Base-by-base conservation (phyloP, 495 filamentous ascomycete species). In the Lasiosphaeria miniovina region DNA sequence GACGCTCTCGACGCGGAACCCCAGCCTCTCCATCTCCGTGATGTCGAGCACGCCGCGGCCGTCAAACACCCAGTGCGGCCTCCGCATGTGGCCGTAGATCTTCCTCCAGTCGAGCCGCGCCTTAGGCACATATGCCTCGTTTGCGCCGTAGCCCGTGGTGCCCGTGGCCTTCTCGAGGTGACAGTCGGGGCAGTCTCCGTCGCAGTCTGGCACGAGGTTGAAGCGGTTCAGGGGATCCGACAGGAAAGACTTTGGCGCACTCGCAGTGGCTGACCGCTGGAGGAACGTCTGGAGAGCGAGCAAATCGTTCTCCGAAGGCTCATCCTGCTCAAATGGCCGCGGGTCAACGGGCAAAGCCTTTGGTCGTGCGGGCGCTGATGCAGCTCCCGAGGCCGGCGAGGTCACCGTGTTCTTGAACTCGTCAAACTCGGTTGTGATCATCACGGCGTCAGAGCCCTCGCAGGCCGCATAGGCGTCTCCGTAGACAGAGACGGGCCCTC, bases 31-130 rank as follows among this genome's bases (percentile, higher is more conserved):
- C 67, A 90, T 74, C 60, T 80, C 78, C 12, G 61, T 65, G 7
- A 75, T 72, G 63, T 90, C 82, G 12, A 90, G 68, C 32, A 88
- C 73, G 34, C 85, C 82, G 35, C 85, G 78, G 33, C 88, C 88
- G 59, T 90, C 88, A 69, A 90, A 90, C 15, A 90, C 71, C 74
- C 83, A 87, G 66, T 80, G 82, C 1, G 88, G 88, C 54, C 83
- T 80, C 38, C 76, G 75, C 86, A 90, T 88, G 14, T 74, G 69
- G n/a, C 68, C 67, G 54, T 72, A 69, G 11, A 82, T 74, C 34
- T 74, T 74, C 12, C 71, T 65, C 84, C 84, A 86, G 57, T 86
- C 81, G 52, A 86, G 51, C 9, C 72, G 65, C 17, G 62, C 56
- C 63, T 65, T 63, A 35, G 55, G 58, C 38, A 68, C 52, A 59